These are phyloP conservation scores for Mimosa pudica DNA, from an alignment of 306 rosid species.

Conservation along the genomic window DNA sequence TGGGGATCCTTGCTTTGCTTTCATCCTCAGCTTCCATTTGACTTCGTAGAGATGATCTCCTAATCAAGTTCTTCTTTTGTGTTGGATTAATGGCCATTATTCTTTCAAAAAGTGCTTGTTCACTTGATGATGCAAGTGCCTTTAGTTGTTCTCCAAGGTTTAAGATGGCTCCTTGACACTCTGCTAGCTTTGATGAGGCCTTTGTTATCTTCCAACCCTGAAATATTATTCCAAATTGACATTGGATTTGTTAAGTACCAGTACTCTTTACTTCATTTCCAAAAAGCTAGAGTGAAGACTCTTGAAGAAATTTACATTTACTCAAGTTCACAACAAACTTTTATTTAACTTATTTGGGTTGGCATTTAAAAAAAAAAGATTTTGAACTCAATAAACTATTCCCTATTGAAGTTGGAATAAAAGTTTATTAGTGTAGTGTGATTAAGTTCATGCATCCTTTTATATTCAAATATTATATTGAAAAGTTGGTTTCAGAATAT, in stretches of 20 bases:
- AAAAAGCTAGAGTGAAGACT: no score
- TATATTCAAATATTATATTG: no score
- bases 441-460: no score
- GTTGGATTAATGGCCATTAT: constrained; percentile 38
- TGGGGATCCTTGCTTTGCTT: constrained; percentile 28
- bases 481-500: no score
- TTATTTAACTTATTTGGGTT: no score
- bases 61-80: constrained; percentile 48
- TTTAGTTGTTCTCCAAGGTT: constrained; percentile 51
- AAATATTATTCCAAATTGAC: constrained; percentile 14
- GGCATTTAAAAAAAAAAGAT: no score
- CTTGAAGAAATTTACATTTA: no score
- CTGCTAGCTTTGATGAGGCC: constrained; percentile 80
- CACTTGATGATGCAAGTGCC: constrained; percentile 69
- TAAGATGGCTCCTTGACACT: constrained; percentile 70
- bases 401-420: no score
- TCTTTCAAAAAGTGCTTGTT: constrained; percentile 49
- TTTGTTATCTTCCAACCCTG: constrained; percentile 91
- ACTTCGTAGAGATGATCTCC: constrained; percentile 58
- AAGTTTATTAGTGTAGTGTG: no score
- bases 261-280: no score
- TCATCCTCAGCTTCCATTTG: constrained; percentile 72
- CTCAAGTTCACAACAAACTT: neutral
- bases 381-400: no score
- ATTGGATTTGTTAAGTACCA: neutral